phyloP scores from a whole-genome alignment of 1,139 yeast genomes.

The Saccharomyces hybrid region DNA sequence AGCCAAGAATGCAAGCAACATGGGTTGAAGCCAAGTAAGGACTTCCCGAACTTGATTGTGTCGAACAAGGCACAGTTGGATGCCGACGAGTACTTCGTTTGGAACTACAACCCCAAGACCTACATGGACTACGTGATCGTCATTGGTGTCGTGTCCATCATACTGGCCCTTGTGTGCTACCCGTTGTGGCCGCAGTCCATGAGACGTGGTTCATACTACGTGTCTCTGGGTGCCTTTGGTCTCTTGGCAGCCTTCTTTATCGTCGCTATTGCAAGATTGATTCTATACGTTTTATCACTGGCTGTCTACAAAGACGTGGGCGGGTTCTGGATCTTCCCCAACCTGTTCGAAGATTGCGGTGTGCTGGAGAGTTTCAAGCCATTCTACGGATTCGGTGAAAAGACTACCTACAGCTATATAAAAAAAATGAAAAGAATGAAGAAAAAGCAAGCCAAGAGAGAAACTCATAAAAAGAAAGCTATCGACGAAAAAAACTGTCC shows the following conservation, averaged over 20 bases:
- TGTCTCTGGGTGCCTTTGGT: conserved; percentile 71
- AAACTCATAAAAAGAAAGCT: conserved; percentile 2
- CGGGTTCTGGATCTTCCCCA: conserved; percentile 93
- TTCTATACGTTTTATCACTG: conserved; percentile 49
- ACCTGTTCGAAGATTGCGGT: conserved; percentile 91
- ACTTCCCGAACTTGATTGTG: conserved; percentile 64
- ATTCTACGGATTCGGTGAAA: conserved; percentile 74
- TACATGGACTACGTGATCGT: conserved; percentile 57
- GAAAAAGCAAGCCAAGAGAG: conserved; percentile 25
- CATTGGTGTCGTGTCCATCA: conserved; percentile 53
- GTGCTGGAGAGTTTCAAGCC: conserved; percentile 89
- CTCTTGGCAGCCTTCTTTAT: conserved; percentile 69
- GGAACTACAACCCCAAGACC: conserved; percentile 80
- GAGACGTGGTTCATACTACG: conserved; percentile 87
- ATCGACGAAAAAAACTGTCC: conserved; percentile 12
- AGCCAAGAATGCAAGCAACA: conserved; percentile 61
- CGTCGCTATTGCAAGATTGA: conserved; percentile 70
- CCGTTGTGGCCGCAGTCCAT: conserved; percentile 93
- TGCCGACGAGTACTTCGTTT: conserved; percentile 76
- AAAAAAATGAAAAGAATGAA: conserved; percentile 33
- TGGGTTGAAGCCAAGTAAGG: conserved; percentile 60
- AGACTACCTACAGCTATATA: conserved; percentile 30
- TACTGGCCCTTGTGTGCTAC: conserved; percentile 75
- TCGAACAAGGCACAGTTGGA: conserved; percentile 61
- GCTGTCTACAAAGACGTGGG: conserved; percentile 53